Evolutionary conservation across 768 basidiomycete species (phyloP), one percentile per base, ranked within the genome.

Genomic region (Suillus lakei): DNA sequence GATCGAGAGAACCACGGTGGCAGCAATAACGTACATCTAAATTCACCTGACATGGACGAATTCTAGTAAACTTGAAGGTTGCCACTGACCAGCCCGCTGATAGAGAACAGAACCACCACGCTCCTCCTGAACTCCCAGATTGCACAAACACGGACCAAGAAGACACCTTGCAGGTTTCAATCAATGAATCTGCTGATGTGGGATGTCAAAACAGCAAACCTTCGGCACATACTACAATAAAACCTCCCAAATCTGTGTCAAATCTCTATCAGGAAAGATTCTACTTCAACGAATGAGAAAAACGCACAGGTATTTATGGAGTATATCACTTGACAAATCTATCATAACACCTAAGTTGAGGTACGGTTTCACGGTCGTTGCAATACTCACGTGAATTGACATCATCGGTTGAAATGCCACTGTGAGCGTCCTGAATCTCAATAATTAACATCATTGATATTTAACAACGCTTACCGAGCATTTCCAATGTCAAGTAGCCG

Each of bases 291-390:
- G 10, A 23, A 39, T 4, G 38, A 39, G 18, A 13, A 26, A 50
- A 10, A 39, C 26, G 26, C 8, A 58, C 56, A 39, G 16, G 38
- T 58, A 8, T 58, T 58, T 28, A 28, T 12, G 23, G 36, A 39
- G 26, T 58, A 58, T 58, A 58, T 38, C 38, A 58, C 56, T 28
- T 21, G 56, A 28, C 56, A 58, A 9, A 12, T 58, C 56, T 58
- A 23, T 39, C 16, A 28, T 12, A 34, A 39, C 23, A 28, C 16
- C 18, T 12, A 4, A 34, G 36, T 58, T 28, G 16, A 28, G 16
- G 23, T 18, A 8, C 38, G 26, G 16, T 26, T 18, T 58, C 26
- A 28, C 26, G 2, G 38, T 39, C 16, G 9, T 39, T 28, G 23
- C 26, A 28, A 26, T 15, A 38, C 38, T 39, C 56, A 58, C 56